These are phyloP conservation scores for Novakomyces olei DNA, from an alignment of 805 yeast genomes.

Conservation along the genomic window DNA sequence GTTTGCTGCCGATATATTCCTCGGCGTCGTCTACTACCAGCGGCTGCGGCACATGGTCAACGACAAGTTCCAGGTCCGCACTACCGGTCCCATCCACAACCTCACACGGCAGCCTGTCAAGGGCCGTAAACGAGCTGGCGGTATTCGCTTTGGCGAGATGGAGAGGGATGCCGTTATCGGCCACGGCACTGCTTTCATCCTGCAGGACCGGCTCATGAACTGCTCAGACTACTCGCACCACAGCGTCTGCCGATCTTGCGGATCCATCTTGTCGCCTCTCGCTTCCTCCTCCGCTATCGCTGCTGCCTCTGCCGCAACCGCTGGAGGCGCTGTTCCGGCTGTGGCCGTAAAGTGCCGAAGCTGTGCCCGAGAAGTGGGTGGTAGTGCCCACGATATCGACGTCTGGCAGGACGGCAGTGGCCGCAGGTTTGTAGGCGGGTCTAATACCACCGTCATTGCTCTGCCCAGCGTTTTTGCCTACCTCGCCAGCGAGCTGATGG, in stretches of 20 bases:
- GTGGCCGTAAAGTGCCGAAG: conserved; percentile 72
- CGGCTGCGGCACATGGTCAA: conserved; percentile 98
- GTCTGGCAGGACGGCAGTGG: conserved; percentile 98
- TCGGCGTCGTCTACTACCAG: conserved; percentile 94
- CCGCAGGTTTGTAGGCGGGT: conserved; percentile 74
- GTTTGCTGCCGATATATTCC: conserved; percentile 80
- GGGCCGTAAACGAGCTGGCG: conserved; percentile 97
- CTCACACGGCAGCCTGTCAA: conserved; percentile 98
- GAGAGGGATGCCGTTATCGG: conserved; percentile 98
- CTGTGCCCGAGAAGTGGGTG: conserved; percentile 47
- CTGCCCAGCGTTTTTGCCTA: conserved; percentile 91
- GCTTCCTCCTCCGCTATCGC: conserved; percentile 83
- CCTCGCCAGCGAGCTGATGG: conserved; percentile 82
- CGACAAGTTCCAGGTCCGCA: conserved; percentile 97
- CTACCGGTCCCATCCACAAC: conserved; percentile 93
- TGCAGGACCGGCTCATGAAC: conserved; percentile 85
- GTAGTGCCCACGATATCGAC: conserved; percentile 28
- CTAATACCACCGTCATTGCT: conserved; percentile 82
- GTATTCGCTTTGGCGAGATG: conserved; percentile 99
- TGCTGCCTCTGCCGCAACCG: conserved; percentile 18
- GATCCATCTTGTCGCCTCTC: conserved; percentile 76
- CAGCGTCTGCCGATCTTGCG: conserved; percentile 76
- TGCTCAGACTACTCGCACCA: conserved; percentile 92
- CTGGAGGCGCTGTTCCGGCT: not conserved
- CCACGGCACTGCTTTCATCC: conserved; percentile 85